Base-by-base conservation (phyloP, 192 early-diverging fungal species). In the Backusella mclennaniae region DNA sequence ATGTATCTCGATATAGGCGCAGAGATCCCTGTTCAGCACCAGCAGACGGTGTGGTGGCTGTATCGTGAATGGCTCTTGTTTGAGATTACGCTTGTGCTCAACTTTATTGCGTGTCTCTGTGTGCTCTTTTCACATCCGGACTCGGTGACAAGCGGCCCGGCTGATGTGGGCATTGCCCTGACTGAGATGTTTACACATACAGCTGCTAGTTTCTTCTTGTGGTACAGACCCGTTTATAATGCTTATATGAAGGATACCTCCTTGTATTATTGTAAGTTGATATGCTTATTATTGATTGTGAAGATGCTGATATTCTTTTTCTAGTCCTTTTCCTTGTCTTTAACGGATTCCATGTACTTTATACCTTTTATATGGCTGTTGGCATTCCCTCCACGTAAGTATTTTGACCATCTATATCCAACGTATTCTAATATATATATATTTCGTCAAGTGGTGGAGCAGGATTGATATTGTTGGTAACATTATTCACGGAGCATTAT, bases 151-250 rank as follows among this genome's bases (percentile, higher is more conserved):
- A 91, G 89, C 73, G 86, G 90, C 12, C 89, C 92, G 14, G 87
- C 91, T 21, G 90, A 91, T 83, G 91, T 96, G 84, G 95, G 93
- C 14, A 92, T 93, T 3, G 89, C 92, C 74, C 83, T 93, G 44
- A 87, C 89, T 15, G 89, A 91, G 71, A 87, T 91, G 80, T 93
- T 94, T 77, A 95, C 94, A 0, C 92, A 94, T 73, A 90, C 88
- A 14, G 79, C 86, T 5, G 87, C 87, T 3, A 94, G 92, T 71
- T 94, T 96, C 81, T 93, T 94, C 82, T 42, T 92, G 67, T 95
- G 95, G 95, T 96, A 96, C 80, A 88, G 94, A 11, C 95, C 95
- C 19, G 85, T 94, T 41, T 96, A 96, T 86, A 92, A 92, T 53
- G 94, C 94, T 41, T 96, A 92, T 78, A 90, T 92, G 89, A 94